Evolutionary conservation across 78 protist genomes (phyloP).

Genomic region (Cavenderia fasciculata): DNA sequence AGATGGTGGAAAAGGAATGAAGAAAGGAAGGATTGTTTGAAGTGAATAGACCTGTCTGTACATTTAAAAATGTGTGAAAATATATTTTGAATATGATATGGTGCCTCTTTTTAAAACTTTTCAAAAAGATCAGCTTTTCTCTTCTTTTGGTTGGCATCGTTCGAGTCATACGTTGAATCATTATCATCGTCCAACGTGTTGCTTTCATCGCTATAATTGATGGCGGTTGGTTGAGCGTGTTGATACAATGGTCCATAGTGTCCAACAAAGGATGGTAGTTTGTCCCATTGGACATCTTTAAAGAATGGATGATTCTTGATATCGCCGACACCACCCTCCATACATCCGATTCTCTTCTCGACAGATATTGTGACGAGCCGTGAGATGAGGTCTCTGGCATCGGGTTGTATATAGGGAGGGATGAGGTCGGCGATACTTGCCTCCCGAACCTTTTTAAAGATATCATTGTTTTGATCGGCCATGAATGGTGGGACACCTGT

Average conservation of each 20-base stretch:
- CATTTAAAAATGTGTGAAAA: too few relatives aligned
- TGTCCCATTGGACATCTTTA: conserved; percentile 39
- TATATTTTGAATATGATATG: too few relatives aligned
- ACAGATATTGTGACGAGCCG: conserved; percentile 43
- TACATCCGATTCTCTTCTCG: conserved; percentile 49
- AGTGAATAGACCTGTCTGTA: too few relatives aligned
- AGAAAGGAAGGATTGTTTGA: too few relatives aligned
- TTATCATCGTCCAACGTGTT: conserved; percentile 7
- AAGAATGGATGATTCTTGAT: conserved; percentile 73
- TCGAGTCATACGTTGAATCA: neutral
- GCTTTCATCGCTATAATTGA: neutral
- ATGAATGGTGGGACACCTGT: conserved; percentile 81
- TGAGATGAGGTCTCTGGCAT: conserved; percentile 51
- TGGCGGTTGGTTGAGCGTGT: conserved; percentile 11
- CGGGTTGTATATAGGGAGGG: conserved; percentile 29
- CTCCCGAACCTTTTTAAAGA: conserved; percentile 42
- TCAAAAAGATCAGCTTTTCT: conserved; percentile 48
- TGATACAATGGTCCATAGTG: conserved; percentile 7
- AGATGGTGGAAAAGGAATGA: too few relatives aligned
- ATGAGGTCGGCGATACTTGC: conserved; percentile 3
- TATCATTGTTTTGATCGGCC: conserved; percentile 49
- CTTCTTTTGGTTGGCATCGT: conserved; percentile 14
- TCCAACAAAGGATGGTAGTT: neutral
- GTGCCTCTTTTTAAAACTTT: conserved; percentile 54
- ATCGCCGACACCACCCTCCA: conserved; percentile 30